phyloP scores from a whole-genome alignment of 495 filamentous ascomycete species.

The Recurvomyces mirabilis region DNA sequence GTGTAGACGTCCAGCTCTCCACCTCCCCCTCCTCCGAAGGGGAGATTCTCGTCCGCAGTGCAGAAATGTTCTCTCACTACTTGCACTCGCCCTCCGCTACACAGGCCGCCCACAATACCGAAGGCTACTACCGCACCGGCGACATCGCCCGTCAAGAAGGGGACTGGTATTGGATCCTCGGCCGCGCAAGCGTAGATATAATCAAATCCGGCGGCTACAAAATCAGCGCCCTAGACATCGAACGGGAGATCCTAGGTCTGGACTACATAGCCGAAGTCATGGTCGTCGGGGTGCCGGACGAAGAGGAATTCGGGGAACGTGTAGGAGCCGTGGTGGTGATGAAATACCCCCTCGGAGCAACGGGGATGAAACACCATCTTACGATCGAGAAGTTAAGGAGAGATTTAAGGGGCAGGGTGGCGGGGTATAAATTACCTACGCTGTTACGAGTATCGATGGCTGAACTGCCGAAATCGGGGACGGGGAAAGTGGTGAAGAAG shows the following conservation, averaged over 20 bases:
- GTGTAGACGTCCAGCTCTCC: constrained; percentile 27
- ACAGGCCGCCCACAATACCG: constrained; percentile 30
- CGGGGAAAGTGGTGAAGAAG: constrained; percentile 43
- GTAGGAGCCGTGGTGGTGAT: constrained; percentile 39
- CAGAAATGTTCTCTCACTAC: constrained; percentile 38
- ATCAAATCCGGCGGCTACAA: constrained; percentile 40
- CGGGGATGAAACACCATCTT: constrained; percentile 20
- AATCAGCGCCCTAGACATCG: constrained; percentile 37
- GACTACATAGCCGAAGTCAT: constrained; percentile 36
- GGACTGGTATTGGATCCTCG: constrained; percentile 39
- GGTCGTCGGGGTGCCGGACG: constrained; percentile 36
- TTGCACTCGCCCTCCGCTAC: constrained; percentile 33
- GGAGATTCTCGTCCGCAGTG: constrained; percentile 36
- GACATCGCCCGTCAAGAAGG: constrained; percentile 39
- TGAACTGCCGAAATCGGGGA: constrained; percentile 39
- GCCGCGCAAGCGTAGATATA: constrained; percentile 37
- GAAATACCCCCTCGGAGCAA: constrained; percentile 18
- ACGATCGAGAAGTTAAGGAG: constrained; percentile 31
- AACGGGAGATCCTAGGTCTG: constrained; percentile 33
- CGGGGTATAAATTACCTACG: constrained; percentile 41
- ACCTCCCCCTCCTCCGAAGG: constrained; percentile 27
- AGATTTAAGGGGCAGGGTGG: constrained; percentile 33
- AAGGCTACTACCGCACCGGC: constrained; percentile 40
- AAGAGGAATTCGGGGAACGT: constrained; percentile 40
- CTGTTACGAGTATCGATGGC: constrained; percentile 34